A percentile compares a stretch with the other conserved stretches of the same genome.
Evolutionary conservation across 106 monocot genomes (phyloP).

Genomic region (Acorus calamus): DNA sequence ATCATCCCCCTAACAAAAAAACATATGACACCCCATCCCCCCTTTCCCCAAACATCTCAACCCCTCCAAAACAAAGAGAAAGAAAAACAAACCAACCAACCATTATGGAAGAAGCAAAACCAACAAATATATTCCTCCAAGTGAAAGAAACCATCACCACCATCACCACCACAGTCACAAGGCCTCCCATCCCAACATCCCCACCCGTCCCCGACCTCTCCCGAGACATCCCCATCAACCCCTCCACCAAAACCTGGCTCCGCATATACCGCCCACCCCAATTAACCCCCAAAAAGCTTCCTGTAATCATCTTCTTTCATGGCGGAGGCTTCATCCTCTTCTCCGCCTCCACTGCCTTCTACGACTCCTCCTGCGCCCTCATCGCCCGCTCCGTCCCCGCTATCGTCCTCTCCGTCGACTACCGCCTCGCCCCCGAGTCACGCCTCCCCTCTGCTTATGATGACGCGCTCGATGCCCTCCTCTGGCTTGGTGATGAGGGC

Average conservation of each 20-base stretch:
- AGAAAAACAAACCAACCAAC: too few species aligned
- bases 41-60: too few species aligned
- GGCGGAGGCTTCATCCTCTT: conserved; percentile 38
- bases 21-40: too few species aligned
- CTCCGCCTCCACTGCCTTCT: conserved; percentile 10
- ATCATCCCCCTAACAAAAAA: too few species aligned
- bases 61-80: too few species aligned
- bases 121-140: too few species aligned
- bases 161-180: too few species aligned
- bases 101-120: too few species aligned
- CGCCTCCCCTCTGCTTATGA: conserved; percentile 22
- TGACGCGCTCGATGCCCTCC: conserved; percentile 2
- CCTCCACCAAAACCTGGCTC: conserved; percentile 14
- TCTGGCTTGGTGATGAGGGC: too few species aligned
- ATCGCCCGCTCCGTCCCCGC: conserved; percentile 4
- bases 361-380: conserved; percentile 13
- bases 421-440: conserved; percentile 22
- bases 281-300: conserved; percentile 1
- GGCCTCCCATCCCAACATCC: too few species aligned
- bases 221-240: conserved; percentile 6
- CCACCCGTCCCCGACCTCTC: too few species aligned
- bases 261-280: conserved; percentile 22
- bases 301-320: conserved; percentile 22
- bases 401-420: conserved; percentile 19
- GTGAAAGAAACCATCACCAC: too few species aligned